Conservation (phyloP, 768 basidiomycete species). For the Dacryopinax primogenitus region DNA sequence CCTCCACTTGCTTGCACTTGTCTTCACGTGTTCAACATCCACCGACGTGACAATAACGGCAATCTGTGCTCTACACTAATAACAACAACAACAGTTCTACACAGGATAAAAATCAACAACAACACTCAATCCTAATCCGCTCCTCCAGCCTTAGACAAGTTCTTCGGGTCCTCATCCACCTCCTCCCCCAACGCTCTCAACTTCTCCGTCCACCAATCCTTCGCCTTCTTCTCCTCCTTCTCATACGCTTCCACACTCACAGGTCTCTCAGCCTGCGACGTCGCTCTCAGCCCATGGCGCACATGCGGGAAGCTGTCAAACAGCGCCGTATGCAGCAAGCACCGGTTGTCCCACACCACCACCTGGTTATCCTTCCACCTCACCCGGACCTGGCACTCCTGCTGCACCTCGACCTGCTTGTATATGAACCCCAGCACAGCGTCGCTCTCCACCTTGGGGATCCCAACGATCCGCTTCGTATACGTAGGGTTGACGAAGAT, state of each 20-base stretch:
- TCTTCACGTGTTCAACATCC: no score
- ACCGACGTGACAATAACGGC: no score
- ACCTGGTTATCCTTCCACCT: constrained; percentile 41
- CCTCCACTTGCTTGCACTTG: no score
- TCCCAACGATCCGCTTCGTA: constrained; percentile 42
- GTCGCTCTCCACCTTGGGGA: constrained; percentile 43
- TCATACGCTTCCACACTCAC: neutral
- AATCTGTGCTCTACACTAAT: no score
- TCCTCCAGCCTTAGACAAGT: neutral
- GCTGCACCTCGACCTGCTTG: constrained; percentile 41
- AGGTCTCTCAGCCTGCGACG: neutral
- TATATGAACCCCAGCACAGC: constrained; percentile 37
- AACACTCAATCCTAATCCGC: neutral
- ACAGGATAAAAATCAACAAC: no score
- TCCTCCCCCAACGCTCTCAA: neutral
- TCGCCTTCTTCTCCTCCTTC: neutral
- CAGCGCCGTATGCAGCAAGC: constrained; percentile 35
- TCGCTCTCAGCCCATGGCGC: neutral
- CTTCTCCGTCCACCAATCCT: neutral
- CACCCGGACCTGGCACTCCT: constrained; percentile 42
- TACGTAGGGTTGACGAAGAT: constrained; percentile 44
- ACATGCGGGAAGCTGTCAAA: neutral
- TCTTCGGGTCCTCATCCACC: neutral
- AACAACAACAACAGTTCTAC: no score
- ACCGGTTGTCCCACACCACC: constrained; percentile 51